A percentile compares a stretch with the other conserved stretches of the same genome.
These are phyloP conservation scores for Fragaria nilgerrensis DNA, from an alignment of 306 rosid species.

Conservation along the genomic window DNA sequence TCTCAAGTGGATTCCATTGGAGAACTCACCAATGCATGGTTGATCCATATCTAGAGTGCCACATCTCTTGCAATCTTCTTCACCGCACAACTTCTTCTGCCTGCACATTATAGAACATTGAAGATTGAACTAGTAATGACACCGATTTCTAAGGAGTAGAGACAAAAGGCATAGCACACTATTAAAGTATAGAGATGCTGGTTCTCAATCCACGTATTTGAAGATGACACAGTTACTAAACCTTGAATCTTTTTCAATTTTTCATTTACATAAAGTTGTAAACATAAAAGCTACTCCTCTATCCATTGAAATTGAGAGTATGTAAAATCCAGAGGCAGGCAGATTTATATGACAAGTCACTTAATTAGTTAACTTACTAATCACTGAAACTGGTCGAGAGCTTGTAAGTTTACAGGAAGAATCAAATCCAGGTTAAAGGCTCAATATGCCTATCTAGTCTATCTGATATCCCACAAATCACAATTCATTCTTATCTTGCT, in stretches of 20 bases:
- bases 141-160: background rate
- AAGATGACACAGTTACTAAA: background rate
- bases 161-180: background rate
- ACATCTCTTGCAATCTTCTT: constrained; percentile 73
- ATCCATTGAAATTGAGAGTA: background rate
- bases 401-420: too few relatives aligned
- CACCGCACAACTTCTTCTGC: constrained; percentile 72
- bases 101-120: constrained; percentile 32
- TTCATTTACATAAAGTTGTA: background rate
- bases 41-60: constrained; percentile 52
- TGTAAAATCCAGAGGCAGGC: background rate
- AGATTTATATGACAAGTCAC: too few relatives aligned
- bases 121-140: background rate
- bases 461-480: background rate
- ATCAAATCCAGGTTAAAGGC: too few relatives aligned
- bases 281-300: background rate
- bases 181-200: background rate
- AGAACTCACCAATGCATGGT: constrained; percentile 62
- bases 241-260: background rate
- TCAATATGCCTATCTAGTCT: background rate
- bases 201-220: background rate
- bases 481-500: background rate
- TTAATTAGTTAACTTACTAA: too few relatives aligned
- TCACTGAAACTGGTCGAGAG: too few relatives aligned
- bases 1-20: background rate